Evolutionary conservation across 306 rosid genomes (phyloP), one percentile per base, ranked within the genome.

Genomic region (Casuarina cunninghamiana): DNA sequence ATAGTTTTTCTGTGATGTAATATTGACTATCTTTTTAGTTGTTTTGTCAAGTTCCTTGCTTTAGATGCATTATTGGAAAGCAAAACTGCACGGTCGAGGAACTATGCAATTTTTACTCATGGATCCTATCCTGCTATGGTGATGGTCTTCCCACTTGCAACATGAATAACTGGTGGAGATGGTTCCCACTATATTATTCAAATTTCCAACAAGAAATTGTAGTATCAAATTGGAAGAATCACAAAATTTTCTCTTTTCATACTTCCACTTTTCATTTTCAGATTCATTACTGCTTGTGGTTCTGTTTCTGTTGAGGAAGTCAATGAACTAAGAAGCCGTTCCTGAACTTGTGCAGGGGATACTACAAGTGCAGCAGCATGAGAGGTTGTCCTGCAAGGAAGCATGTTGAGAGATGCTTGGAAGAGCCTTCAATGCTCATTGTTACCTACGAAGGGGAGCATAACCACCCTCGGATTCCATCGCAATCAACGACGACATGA

Each of bases 371-470:
- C 82, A 96, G 99, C 88, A 96, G 99, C 93, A 96, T 96, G 98
- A 90, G 99, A 85, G 99, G 99, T 38, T 96, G 99, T 77, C 99
- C 99, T 19, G 99, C 99, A 15, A 96, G 99, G 87, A 96, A 96
- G 86, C 99, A 96, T 61, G 99, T 96, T 3, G 99, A 96, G 85
- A 87, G 98, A 84, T 93, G 96, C 88, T 89, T 91, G 83, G 98
- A 96, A 83, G 97, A 96, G 44, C 91, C 99, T 17, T 86, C 97
- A 12, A 96, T 96, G 99, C 97, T 96, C 50, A 85, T 87, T 5
- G 98, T 96, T 73, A 96, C 98, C 65, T 96, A 96, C 77, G 99
- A 96, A 93, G 98, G 97, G 0, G 99, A 96, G 81, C 99, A 96
- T 74, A 96, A 89, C 86, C 99, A 96, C 81, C 89, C 97, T 2